Evolutionary conservation across 257 asterid genomes (phyloP), one percentile per base, ranked within the genome.

Genomic region (Solanum gracilifrons): DNA sequence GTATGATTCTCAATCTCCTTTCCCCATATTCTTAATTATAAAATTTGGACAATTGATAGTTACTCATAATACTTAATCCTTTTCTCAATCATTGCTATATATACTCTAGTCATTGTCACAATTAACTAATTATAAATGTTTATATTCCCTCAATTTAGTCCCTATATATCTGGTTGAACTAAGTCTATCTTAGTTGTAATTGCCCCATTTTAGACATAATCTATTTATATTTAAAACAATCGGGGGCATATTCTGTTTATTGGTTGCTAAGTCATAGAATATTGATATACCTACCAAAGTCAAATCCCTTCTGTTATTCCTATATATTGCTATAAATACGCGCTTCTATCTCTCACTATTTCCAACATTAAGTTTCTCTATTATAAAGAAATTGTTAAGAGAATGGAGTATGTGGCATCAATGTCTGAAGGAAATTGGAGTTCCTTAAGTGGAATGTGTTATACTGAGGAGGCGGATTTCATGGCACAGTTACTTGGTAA

Each of bases 361-460:
- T 80, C 85, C 69, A 80, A 48, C 23, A 18, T 48, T 46, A 10
- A 80, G 29, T 37, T 43, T 80, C 41, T 46, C 41, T 48, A 80
- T 18, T 29, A 80, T 18, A 43, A 77, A 77, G 16, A 13, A 18
- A 3, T n/a, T 13, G 21, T 12, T n/a, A n/a, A 62, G 0, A 27
- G 89, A 37, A 93, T 95, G 98, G 98, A 94, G 90, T 73, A 87
- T 35, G 41, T 90, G 82, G 95, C 89, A 80, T 89, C 92, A 39
- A 94, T 94, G 87, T 87, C 91, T 86, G 95, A 94, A 66, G 96
- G 93, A 82, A 96, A 95, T 88, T 93, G 94, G 96, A 95, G 93
- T 11, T 89, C 94, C 25, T 83, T 93, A 35, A 91, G 91, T 93
- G 94, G 84, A 87, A 89, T 94, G 89, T 93, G 93, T 82, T 89